phyloP scores from a whole-genome alignment of 225 moss, liverwort and hornwort species.

The Rhytidiadelphus loreus region DNA sequence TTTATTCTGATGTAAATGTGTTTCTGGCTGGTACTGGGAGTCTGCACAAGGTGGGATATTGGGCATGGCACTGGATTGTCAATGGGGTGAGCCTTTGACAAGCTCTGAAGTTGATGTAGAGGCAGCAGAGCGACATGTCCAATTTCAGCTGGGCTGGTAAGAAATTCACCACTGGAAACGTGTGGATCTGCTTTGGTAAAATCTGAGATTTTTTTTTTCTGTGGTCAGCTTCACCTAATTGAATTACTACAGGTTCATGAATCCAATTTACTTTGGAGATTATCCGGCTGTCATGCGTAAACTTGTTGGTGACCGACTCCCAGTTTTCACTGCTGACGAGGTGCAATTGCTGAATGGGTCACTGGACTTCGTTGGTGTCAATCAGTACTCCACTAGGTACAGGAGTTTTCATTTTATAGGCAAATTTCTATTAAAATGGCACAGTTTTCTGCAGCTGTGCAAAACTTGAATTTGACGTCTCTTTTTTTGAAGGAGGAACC shows the following conservation, averaged over 20 bases:
- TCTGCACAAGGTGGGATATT: slow-evolving; percentile 47
- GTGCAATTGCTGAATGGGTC: slow-evolving; percentile 33
- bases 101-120: slow-evolving; percentile 45
- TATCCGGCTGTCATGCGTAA: slow-evolving; percentile 65
- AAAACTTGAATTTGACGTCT: background rate
- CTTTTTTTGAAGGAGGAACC: background rate
- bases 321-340: slow-evolving; percentile 42
- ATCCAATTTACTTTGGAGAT: slow-evolving; percentile 80
- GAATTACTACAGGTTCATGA: slow-evolving; percentile 44
- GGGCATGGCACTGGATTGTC: slow-evolving; percentile 63
- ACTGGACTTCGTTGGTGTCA: slow-evolving; percentile 66
- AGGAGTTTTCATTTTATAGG: background rate
- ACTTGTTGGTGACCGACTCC: slow-evolving; percentile 39
- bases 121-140: slow-evolving; percentile 51
- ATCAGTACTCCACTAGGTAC: slow-evolving; percentile 48
- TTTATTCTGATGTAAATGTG: background rate
- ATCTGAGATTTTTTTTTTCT: background rate
- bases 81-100: slow-evolving; percentile 79
- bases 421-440: background rate
- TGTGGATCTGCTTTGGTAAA: background rate
- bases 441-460: background rate
- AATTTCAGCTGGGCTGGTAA: slow-evolving; percentile 73
- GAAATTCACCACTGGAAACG: background rate
- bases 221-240: background rate
- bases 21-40: slow-evolving; percentile 14